Evolutionary conservation across 129 eudicot species (phyloP).

Genomic region (Flaveria robusta): DNA sequence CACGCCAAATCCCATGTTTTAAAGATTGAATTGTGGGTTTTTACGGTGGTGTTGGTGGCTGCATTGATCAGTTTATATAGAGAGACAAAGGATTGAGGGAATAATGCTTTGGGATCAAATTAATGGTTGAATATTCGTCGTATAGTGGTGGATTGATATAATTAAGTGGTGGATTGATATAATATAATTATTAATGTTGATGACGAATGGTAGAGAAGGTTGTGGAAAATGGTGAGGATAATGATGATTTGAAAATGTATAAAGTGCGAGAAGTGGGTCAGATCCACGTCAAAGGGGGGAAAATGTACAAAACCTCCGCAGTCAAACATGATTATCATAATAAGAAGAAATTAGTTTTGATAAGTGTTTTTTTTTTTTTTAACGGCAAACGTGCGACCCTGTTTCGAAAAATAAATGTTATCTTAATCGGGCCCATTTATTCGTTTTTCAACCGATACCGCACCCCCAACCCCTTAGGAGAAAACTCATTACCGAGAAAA

Average conservation of each 20-base stretch:
- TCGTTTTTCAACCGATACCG: no score
- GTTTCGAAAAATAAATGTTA: no score
- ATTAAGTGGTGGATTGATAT: not conserved
- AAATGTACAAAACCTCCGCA: not conserved
- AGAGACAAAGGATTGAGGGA: conserved; percentile 12
- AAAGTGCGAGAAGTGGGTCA: not conserved
- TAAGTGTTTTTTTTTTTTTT: no score
- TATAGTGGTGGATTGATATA: not conserved
- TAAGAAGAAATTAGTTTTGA: no score
- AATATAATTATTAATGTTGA: not conserved
- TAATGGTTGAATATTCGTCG: conserved; percentile 25
- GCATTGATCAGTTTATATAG: conserved; percentile 25
- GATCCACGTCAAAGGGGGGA: not conserved
- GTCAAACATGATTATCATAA: not conserved
- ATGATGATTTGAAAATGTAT: not conserved
- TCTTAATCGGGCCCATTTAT: no score
- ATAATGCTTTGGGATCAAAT: conserved; percentile 22
- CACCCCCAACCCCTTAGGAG: no score
- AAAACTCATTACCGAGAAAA: no score
- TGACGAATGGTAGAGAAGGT: conserved; percentile 5
- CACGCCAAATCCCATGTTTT: conserved; percentile 5
- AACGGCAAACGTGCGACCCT: no score
- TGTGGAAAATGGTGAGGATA: conserved; percentile 7
- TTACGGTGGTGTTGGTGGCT: conserved; percentile 8
- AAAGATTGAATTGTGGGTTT: not conserved